Conservation (phyloP, 352 stramenopile genomes). For the Pythium folliculosum region DNA sequence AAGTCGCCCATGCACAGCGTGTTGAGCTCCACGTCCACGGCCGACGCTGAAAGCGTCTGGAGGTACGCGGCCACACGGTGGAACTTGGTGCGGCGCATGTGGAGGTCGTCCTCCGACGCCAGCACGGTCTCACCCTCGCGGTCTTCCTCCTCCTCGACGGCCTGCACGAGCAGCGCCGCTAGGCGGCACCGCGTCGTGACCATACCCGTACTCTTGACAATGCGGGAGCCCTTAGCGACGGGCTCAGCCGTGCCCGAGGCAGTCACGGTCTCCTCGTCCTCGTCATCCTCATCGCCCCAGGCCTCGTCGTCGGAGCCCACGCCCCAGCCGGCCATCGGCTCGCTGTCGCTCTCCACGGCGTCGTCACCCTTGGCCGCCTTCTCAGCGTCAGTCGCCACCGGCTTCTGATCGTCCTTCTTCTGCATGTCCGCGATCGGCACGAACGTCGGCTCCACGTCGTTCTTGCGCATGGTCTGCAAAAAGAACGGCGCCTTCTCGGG, state of each 20-base stretch:
- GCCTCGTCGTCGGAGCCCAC: constrained; percentile 58
- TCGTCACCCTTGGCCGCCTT: constrained; percentile 24
- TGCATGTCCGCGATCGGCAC: constrained; percentile 41
- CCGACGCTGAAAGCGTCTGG: constrained; percentile 72
- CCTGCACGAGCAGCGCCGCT: constrained; percentile 50
- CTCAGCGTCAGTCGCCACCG: constrained; percentile 4
- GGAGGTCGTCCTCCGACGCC: constrained; percentile 12
- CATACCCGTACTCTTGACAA: constrained; percentile 71
- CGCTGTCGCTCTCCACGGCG: constrained; percentile 15
- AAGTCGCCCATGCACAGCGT: constrained; percentile 86
- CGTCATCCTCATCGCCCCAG: constrained; percentile 57
- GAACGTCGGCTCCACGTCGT: constrained; percentile 80
- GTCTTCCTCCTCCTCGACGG: constrained; percentile 18
- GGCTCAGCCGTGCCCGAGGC: constrained; percentile 27
- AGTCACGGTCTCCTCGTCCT: constrained; percentile 33
- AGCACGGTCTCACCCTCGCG: constrained; percentile 10
- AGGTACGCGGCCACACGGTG: constrained; percentile 57
- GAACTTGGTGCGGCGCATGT: constrained; percentile 42
- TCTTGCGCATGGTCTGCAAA: constrained; percentile 88
- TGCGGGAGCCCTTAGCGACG: constrained; percentile 44
- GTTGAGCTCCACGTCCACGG: constrained; percentile 80
- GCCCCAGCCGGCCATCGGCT: constrained; percentile 68
- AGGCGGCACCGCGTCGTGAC: constrained; percentile 76
- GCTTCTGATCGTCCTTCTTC: constrained; percentile 26
- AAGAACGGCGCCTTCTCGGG: constrained; percentile 95